Evolutionary conservation across 208 protist genomes (phyloP).

Genomic region (Trypanosoma brucei): DNA sequence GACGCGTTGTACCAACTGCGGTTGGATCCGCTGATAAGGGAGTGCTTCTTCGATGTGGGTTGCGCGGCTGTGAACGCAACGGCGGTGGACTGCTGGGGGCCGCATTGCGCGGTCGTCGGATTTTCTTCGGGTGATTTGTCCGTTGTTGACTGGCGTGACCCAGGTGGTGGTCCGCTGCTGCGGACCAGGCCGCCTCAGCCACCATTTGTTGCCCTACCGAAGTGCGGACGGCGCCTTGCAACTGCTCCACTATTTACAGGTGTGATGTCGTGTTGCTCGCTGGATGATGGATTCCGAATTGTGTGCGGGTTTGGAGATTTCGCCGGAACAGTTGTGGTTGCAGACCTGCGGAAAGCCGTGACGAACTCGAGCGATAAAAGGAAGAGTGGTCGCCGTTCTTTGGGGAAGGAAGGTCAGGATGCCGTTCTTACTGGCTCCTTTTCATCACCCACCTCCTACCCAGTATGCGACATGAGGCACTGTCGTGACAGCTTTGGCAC

Average conservation of each 20-base stretch:
- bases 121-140: slow-evolving; percentile 59
- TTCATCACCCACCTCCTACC: slow-evolving; percentile 31
- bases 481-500: slow-evolving; percentile 22
- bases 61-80: slow-evolving; percentile 36
- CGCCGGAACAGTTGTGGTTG: slow-evolving; percentile 47
- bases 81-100: slow-evolving; percentile 49
- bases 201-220: neutral
- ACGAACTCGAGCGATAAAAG: neutral
- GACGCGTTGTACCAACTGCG: slow-evolving; percentile 20
- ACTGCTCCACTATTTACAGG: slow-evolving; percentile 19
- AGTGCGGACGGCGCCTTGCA: neutral
- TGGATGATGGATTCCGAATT: slow-evolving; percentile 56
- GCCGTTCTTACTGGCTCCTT: slow-evolving; percentile 17
- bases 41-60: slow-evolving; percentile 3
- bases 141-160: slow-evolving; percentile 58
- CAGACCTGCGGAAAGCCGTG: slow-evolving; percentile 43
- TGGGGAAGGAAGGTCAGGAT: neutral
- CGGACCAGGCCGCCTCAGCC: slow-evolving; percentile 7
- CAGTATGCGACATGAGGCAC: slow-evolving; percentile 40
- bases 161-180: slow-evolving; percentile 15
- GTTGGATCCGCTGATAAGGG: slow-evolving; percentile 6
- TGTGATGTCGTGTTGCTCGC: slow-evolving; percentile 59
- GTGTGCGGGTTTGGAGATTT: slow-evolving; percentile 57
- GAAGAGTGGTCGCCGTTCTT: slow-evolving; percentile 3
- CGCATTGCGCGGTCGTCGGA: slow-evolving; percentile 40